A percentile compares a stretch with the other conserved stretches of the same genome.
phyloP scores from a whole-genome alignment of 495 filamentous ascomycete genomes.

The Xylaria cubensis region DNA sequence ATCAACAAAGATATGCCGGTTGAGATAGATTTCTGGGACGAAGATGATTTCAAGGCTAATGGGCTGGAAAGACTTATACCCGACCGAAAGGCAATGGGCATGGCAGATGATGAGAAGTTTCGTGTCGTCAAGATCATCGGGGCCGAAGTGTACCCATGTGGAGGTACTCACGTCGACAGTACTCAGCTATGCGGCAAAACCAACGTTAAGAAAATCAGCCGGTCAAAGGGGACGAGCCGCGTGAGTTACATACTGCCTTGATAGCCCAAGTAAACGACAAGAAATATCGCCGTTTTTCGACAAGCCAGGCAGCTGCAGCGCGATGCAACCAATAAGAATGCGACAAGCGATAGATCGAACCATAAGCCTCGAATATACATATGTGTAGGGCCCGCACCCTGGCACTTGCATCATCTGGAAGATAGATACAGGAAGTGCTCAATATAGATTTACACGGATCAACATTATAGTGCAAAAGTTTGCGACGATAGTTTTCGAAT shows the following conservation, averaged over 20 bases:
- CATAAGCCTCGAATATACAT: slow-evolving; percentile 7
- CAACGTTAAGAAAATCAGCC: slow-evolving; percentile 65
- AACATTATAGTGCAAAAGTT: slow-evolving; percentile 11
- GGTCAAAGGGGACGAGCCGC: slow-evolving; percentile 61
- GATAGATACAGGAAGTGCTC: neutral
- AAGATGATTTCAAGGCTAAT: slow-evolving; percentile 55
- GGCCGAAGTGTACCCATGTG: slow-evolving; percentile 67
- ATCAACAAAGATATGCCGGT: slow-evolving; percentile 59
- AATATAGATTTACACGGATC: slow-evolving; percentile 2
- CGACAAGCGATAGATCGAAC: slow-evolving; percentile 10
- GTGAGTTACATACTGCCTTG: slow-evolving; percentile 59
- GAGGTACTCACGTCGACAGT: slow-evolving; percentile 67
- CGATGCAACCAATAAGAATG: slow-evolving; percentile 3
- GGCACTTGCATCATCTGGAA: slow-evolving; percentile 1
- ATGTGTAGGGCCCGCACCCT: slow-evolving; percentile 7
- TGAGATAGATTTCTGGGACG: slow-evolving; percentile 65
- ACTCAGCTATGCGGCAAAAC: slow-evolving; percentile 60
- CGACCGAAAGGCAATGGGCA: slow-evolving; percentile 49
- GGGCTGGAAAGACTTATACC: slow-evolving; percentile 58
- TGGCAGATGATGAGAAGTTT: slow-evolving; percentile 55
- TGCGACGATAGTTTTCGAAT: slow-evolving; percentile 17
- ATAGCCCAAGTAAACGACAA: neutral
- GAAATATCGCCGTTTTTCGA: neutral
- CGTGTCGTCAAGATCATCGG: slow-evolving; percentile 64
- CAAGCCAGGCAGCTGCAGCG: neutral